These are phyloP conservation scores for Beta lomatogona DNA, from an alignment of 179 eudicot species.

Conservation along the genomic window DNA sequence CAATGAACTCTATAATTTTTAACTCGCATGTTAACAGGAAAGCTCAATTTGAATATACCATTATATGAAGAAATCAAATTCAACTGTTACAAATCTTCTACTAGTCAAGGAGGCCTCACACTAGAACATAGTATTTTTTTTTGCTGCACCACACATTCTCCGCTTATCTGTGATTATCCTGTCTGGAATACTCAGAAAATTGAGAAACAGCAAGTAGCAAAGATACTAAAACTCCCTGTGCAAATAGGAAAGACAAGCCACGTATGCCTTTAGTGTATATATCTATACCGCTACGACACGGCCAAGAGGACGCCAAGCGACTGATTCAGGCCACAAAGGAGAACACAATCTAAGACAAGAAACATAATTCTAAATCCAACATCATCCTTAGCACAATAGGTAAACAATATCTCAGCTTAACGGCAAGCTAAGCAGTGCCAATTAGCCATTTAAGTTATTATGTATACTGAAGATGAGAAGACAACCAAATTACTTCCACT, in stretches of 20 bases:
- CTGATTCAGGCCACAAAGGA: not conserved
- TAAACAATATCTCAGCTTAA: conserved; percentile 7
- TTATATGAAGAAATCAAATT: not conserved
- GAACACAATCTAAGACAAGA: conserved; percentile 6
- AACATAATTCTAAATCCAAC: conserved; percentile 10
- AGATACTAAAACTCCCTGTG: not conserved
- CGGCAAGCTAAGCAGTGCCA: conserved; percentile 22
- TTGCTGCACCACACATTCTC: not conserved
- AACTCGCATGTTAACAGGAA: not conserved
- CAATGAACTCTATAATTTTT: not conserved
- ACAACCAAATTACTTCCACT: conserved; percentile 55
- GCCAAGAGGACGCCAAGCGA: not conserved
- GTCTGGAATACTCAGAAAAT: not conserved
- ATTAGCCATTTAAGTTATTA: conserved; percentile 19
- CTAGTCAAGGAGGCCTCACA: not conserved
- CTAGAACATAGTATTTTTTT: not conserved
- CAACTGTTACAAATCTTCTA: not conserved
- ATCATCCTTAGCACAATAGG: conserved; percentile 17
- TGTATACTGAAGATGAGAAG: not conserved
- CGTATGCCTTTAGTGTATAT: not conserved
- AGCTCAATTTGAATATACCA: not conserved
- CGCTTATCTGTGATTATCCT: not conserved
- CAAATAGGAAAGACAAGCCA: conserved; percentile 5
- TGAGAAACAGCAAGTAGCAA: not conserved
- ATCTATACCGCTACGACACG: not conserved